Conservation (phyloP, 2,329 filamentous ascomycete species). For the Clonostachys byssicola region DNA sequence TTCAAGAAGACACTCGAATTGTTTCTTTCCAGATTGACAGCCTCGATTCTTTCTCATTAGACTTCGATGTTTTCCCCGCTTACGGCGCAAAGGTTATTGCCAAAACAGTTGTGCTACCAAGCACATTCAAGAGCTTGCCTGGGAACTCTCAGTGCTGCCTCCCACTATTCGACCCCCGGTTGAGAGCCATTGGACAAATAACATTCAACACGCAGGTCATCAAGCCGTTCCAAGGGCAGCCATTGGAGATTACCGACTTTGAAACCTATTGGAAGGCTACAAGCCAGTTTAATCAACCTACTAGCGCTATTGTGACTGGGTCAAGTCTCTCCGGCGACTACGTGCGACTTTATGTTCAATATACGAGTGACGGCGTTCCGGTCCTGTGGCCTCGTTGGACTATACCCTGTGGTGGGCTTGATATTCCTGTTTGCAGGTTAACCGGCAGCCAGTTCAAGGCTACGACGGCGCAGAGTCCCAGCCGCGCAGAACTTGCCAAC, state of each 20-base stretch:
- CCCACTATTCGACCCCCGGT: conserved; percentile 86
- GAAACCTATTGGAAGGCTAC: conserved; percentile 99
- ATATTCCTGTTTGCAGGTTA: conserved; percentile 77
- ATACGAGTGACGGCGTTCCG: conserved; percentile 82
- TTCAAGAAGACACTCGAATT: conserved; percentile 91
- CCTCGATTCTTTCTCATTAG: conserved; percentile 85
- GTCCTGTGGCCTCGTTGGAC: conserved; percentile 87
- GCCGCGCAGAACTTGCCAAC: conserved; percentile 34
- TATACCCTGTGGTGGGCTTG: conserved; percentile 68
- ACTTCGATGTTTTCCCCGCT: conserved; percentile 96
- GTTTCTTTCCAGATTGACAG: conserved; percentile 97
- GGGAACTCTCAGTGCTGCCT: conserved; percentile 79
- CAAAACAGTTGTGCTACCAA: conserved; percentile 87
- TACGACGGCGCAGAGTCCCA: conserved; percentile 37
- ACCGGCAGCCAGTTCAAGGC: conserved; percentile 68
- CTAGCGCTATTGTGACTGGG: conserved; percentile 85
- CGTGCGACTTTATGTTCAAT: conserved; percentile 83
- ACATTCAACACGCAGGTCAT: conserved; percentile 95
- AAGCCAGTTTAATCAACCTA: conserved; percentile 77
- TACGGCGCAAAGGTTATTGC: conserved; percentile 98
- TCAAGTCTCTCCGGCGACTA: conserved; percentile 97
- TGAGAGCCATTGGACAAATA: conserved; percentile 89
- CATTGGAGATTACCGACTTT: conserved; percentile 95
- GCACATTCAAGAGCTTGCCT: conserved; percentile 71
- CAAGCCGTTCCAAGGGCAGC: conserved; percentile 88